These are phyloP conservation scores for Ophiosphaerella korrae DNA, from an alignment of 2,329 filamentous ascomycete genomes.

Conservation along the genomic window DNA sequence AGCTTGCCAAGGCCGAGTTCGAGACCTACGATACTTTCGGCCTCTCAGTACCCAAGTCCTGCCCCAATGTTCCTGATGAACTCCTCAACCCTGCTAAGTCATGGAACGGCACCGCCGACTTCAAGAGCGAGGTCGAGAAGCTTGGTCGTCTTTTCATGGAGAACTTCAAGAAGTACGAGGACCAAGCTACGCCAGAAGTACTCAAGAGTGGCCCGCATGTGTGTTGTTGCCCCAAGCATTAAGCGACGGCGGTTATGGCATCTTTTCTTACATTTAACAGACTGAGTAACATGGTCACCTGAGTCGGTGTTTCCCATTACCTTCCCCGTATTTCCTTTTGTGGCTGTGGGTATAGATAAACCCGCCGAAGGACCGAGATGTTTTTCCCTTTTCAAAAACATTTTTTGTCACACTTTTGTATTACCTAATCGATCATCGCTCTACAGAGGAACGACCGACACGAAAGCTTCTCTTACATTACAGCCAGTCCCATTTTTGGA, in stretches of 20 bases:
- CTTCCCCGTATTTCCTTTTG: slow-evolving; percentile 2
- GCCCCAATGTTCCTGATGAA: slow-evolving; percentile 86
- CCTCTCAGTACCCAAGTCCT: slow-evolving; percentile 90
- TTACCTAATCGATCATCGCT: neutral
- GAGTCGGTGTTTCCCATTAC: slow-evolving; percentile 2
- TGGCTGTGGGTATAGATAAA: slow-evolving; percentile 19
- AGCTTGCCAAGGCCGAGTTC: slow-evolving; percentile 90
- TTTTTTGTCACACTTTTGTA: slow-evolving; percentile 1
- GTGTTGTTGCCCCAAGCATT: slow-evolving; percentile 47
- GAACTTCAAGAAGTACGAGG: slow-evolving; percentile 96
- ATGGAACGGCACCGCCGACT: slow-evolving; percentile 85
- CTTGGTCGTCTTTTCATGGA: slow-evolving; percentile 87
- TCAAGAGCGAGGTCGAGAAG: slow-evolving; percentile 87
- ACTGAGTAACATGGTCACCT: slow-evolving; percentile 18
- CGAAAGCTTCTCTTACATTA: neutral
- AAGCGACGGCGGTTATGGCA: slow-evolving; percentile 3
- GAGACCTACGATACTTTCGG: slow-evolving; percentile 98
- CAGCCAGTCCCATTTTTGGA: neutral
- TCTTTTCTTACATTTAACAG: slow-evolving; percentile 12
- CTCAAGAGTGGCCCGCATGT: slow-evolving; percentile 53
- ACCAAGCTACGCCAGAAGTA: slow-evolving; percentile 65
- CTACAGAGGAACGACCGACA: neutral
- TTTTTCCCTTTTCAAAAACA: neutral
- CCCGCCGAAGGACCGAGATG: slow-evolving; percentile 9
- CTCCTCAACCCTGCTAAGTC: slow-evolving; percentile 92